Evolutionary conservation across 2,329 filamentous ascomycete species (phyloP).

Genomic region (Ophiobolus disseminans): DNA sequence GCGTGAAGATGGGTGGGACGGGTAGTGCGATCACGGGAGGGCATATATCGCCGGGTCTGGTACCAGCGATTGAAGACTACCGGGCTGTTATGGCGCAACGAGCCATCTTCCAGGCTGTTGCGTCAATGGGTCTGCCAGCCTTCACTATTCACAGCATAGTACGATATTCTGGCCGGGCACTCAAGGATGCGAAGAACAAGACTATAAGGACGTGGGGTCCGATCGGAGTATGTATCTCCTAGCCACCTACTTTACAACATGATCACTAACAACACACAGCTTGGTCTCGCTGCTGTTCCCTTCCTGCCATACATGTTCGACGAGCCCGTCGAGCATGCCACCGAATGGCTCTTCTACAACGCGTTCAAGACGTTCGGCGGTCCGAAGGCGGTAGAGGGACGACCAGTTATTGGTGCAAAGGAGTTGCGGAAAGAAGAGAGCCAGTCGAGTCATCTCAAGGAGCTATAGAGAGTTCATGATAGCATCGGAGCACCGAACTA

Average conservation of each 20-base stretch:
- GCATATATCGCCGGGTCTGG: conserved; percentile 48
- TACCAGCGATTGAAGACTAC: conserved; percentile 85
- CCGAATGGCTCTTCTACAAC: conserved; percentile 89
- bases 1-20: conserved; percentile 28
- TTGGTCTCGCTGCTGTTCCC: conserved; percentile 72
- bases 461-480: conserved; percentile 39
- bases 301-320: conserved; percentile 87
- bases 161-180: conserved; percentile 81
- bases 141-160: conserved; percentile 95
- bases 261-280: conserved; percentile 47
- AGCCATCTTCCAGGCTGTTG: conserved; percentile 86
- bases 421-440: conserved; percentile 46
- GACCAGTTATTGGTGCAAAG: conserved; percentile 48
- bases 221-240: conserved; percentile 73
- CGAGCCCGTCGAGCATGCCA: conserved; percentile 87
- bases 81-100: conserved; percentile 89
- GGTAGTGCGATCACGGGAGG: conserved; percentile 30
- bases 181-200: conserved; percentile 82
- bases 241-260: background rate
- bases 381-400: conserved; percentile 59
- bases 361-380: conserved; percentile 78
- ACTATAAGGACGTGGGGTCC: conserved; percentile 83
- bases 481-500: background rate
- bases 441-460: conserved; percentile 45
- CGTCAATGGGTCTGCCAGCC: conserved; percentile 91